Percentiles rank a stretch among this genome's conserved stretches.
phyloP scores from a whole-genome alignment of 768 basidiomycete species.

The Pleurotus cornucopiae region DNA sequence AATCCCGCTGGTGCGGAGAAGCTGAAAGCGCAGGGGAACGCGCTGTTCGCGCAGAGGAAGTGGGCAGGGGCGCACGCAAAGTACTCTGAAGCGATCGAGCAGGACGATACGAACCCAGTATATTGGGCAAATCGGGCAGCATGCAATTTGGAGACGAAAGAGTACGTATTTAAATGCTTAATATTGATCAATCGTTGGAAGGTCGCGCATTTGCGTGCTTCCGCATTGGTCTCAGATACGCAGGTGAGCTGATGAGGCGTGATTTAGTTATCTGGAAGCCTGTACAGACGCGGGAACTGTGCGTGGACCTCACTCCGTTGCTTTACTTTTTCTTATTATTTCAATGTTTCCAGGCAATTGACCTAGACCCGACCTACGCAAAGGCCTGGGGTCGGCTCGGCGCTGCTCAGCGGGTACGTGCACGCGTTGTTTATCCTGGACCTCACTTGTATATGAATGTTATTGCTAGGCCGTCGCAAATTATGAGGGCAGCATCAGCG shows the following conservation, averaged over 20 bases:
- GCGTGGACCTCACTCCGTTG: background rate
- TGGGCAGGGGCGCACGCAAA: constrained; percentile 9
- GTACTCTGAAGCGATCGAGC: constrained; percentile 13
- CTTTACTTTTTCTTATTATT: too few relatives aligned
- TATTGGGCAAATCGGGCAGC: constrained; percentile 17
- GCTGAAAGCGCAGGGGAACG: constrained; percentile 17
- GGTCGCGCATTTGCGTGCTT: too few relatives aligned
- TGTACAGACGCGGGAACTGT: constrained; percentile 25
- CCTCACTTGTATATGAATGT: background rate
- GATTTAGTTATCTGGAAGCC: constrained; percentile 26
- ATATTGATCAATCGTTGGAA: background rate
- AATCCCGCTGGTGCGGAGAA: constrained; percentile 3
- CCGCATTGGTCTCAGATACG: too few relatives aligned
- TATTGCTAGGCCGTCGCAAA: constrained; percentile 16
- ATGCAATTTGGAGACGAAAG: constrained; percentile 13
- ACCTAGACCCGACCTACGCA: constrained; percentile 33
- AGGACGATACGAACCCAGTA: constrained; percentile 13
- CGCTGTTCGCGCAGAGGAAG: constrained; percentile 15
- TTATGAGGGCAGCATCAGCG: constrained; percentile 16
- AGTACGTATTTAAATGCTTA: constrained; percentile 1
- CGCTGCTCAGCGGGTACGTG: constrained; percentile 24
- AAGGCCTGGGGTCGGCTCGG: constrained; percentile 42
- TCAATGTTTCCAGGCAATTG: constrained; percentile 26
- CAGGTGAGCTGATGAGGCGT: too few relatives aligned
- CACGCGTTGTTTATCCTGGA: background rate